Conservation (phyloP, 805 yeast species). For the Teunomyces tritomae region DNA sequence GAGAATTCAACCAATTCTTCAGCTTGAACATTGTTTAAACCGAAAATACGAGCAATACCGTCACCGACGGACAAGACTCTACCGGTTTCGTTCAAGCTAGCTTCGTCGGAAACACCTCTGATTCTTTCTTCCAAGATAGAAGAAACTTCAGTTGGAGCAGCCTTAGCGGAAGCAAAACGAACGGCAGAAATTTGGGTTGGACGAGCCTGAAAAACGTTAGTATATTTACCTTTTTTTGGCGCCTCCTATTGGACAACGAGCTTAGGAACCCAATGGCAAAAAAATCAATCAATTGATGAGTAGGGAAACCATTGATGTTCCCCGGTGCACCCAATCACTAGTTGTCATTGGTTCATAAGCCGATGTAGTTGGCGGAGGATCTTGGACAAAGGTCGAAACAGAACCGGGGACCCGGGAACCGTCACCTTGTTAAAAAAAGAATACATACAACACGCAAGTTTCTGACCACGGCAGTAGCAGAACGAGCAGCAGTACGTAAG, state of each 20-base stretch:
- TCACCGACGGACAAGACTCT: conserved; percentile 99
- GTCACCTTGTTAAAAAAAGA: not conserved
- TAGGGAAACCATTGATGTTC: not conserved
- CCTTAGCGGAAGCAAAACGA: conserved; percentile 93
- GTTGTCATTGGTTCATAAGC: not conserved
- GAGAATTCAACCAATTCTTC: conserved; percentile 99
- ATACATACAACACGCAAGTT: conserved; percentile 29
- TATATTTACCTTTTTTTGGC: conserved; percentile 10
- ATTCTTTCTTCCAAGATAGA: conserved; percentile 98
- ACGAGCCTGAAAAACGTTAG: conserved; percentile 58
- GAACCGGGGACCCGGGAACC: conserved; percentile 1
- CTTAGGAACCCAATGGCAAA: not conserved
- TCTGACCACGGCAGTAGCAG: conserved; percentile 48
- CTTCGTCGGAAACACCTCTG: conserved; percentile 98
- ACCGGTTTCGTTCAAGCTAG: conserved; percentile 98
- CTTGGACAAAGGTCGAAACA: not conserved
- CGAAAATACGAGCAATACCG: conserved; percentile 99
- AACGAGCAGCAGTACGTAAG: conserved; percentile 81
- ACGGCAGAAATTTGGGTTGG: conserved; percentile 62
- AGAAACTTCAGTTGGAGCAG: conserved; percentile 99
- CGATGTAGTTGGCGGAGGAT: not conserved
- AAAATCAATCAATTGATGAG: not conserved
- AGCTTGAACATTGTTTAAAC: conserved; percentile 99
- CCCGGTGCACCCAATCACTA: not conserved
- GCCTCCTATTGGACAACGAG: conserved; percentile 1